These are phyloP conservation scores for Termitomyces sp. DNA, from an alignment of 768 basidiomycete genomes.

Conservation along the genomic window DNA sequence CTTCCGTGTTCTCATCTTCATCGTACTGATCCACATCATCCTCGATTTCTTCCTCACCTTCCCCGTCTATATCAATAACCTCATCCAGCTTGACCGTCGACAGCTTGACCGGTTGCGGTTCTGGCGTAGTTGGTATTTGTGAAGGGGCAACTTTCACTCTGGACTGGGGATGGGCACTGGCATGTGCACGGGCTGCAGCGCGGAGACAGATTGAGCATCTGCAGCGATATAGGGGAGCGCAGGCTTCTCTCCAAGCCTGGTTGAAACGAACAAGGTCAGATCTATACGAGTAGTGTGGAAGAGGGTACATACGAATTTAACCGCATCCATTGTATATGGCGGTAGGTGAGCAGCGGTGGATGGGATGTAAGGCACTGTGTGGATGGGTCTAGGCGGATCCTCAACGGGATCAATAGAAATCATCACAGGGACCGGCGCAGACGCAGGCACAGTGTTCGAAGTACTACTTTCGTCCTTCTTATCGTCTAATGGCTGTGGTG, in stretches of 20 bases:
- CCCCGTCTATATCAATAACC: conserved; percentile 12
- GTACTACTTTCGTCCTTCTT: conserved; percentile 31
- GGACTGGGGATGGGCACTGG: conserved; percentile 12
- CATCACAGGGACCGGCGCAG: conserved; percentile 16
- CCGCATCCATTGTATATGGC: conserved; percentile 50
- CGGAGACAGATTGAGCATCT: conserved; percentile 71
- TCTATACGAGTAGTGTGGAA: neutral
- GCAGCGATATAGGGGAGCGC: conserved; percentile 65
- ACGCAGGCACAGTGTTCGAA: conserved; percentile 13
- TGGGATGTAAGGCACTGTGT: conserved; percentile 68
- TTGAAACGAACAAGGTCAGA: neutral
- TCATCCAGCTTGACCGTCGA: conserved; percentile 10
- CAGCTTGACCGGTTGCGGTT: neutral
- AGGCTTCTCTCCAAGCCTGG: conserved; percentile 73
- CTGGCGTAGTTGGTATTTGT: conserved; percentile 1
- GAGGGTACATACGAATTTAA: conserved; percentile 42
- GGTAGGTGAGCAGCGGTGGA: conserved; percentile 48
- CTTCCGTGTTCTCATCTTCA: conserved; percentile 19
- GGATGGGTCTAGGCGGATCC: conserved; percentile 53
- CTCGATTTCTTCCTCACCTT: conserved; percentile 20
- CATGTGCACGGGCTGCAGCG: conserved; percentile 48
- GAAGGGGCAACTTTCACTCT: conserved; percentile 1
- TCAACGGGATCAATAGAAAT: conserved; percentile 53
- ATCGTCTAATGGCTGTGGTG: conserved; percentile 50
- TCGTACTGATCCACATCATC: conserved; percentile 11